Base-by-base conservation (phyloP, 371 early-diverging fungal species). In the Gilbertella persicaria region DNA sequence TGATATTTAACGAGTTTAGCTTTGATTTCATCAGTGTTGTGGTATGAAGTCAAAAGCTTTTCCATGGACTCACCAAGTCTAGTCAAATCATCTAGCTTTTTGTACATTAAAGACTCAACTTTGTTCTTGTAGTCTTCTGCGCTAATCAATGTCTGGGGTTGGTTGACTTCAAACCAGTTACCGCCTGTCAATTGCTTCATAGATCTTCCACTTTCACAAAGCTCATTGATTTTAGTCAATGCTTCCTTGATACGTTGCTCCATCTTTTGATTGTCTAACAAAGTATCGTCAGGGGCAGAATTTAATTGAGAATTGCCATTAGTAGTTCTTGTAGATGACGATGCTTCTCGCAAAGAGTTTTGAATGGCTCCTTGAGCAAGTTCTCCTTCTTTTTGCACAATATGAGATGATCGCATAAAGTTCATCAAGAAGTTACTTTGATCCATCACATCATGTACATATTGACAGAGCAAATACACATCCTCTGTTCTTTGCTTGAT, bases 301-400 rank as follows among this genome's bases (percentile, higher is more conserved):
- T 37, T 46, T 3, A 23, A 4, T 13, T 25, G 19, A 12, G 30
- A 39, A 3, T 8, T 14, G 39, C 29, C 25, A 14, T 3, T 35
- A 0, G 49, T 20, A 24, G 41, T 7, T 1, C 23, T 24, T 3
- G 33, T 33, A 33, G 35, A 24, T 26, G 48, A 37, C 4, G 48
- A 25, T 19, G 53, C 40, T n/a, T 62, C 57, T 30, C 62, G 43
- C 5, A 62, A 19, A n/a, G 43, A 45, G 5, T 25, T 46, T 42
- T 62, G 62, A 30, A 56, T 46, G 10, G 62, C 55, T 16, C 69
- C 67, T 35, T 62, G 55, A 4, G 66, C 30, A 4, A 21, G 30
- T 23, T 71, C 58, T 5, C 71, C 69, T 21, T 66, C 50, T 5
- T 39, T 25, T 24, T 56, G 58, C 6, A 57, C 50, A 37, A 53